phyloP scores from a whole-genome alignment of 1,284 basidiomycete species.

The Phaffia rhodozyma region DNA sequence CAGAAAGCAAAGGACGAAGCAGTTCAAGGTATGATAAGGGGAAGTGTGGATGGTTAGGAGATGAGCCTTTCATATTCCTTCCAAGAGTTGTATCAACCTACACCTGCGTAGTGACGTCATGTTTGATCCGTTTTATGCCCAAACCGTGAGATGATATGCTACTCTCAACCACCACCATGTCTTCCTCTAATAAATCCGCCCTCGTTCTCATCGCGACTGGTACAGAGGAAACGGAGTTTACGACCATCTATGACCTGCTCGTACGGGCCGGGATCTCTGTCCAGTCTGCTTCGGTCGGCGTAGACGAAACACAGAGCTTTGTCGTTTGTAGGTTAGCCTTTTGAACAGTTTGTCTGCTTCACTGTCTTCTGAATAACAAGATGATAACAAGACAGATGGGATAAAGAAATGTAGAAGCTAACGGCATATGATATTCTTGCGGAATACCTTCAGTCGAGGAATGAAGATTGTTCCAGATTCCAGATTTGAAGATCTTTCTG shows the following conservation, averaged over 20 bases:
- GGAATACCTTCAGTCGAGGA: background rate
- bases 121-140: no score
- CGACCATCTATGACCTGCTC: constrained; percentile 10
- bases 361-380: no score
- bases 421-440: background rate
- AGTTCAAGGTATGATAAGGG: no score
- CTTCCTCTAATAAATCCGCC: background rate
- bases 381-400: no score
- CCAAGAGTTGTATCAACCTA: no score
- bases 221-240: constrained; percentile 13
- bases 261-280: background rate
- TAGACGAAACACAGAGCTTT: background rate
- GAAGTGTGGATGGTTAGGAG: no score
- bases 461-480: constrained; percentile 5
- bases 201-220: constrained; percentile 15
- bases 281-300: constrained; percentile 1
- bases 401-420: no score
- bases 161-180: background rate
- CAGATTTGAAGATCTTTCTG: background rate
- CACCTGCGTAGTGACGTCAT: no score
- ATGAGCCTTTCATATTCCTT: no score
- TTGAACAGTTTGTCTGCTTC: no score
- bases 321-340: background rate
- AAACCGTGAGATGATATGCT: background rate
- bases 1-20: no score